These are phyloP conservation scores for Ascochyta koolunga DNA, from an alignment of 2,329 filamentous ascomycete genomes.

Conservation along the genomic window DNA sequence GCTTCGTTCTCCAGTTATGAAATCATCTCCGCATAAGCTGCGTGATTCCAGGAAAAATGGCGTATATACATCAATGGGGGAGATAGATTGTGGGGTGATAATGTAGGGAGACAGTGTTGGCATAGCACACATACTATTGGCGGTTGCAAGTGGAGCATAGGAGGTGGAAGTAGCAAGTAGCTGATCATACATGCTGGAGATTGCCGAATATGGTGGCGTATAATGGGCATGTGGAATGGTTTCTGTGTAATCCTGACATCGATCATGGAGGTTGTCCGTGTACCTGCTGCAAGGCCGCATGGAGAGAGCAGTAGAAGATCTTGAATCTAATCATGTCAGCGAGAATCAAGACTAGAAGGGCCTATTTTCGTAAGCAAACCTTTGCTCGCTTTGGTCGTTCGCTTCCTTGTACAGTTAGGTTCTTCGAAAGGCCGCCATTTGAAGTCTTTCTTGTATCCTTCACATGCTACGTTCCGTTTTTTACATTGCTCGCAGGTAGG, in stretches of 20 bases:
- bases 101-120: conserved; percentile 32
- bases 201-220: conserved; percentile 17
- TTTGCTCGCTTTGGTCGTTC: conserved; percentile 54
- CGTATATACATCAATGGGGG: conserved; percentile 41
- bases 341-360: not conserved
- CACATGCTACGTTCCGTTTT: conserved; percentile 68
- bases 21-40: conserved; percentile 48
- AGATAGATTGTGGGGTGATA: conserved; percentile 32
- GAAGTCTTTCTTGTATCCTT: conserved; percentile 76
- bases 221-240: conserved; percentile 20
- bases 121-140: conserved; percentile 18
- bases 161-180: conserved; percentile 19
- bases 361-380: conserved; percentile 35
- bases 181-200: conserved; percentile 13
- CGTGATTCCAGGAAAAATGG: conserved; percentile 43
- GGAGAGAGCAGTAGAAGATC: conserved; percentile 8
- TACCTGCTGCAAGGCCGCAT: conserved; percentile 8
- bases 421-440: conserved; percentile 77
- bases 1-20: conserved; percentile 30
- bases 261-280: conserved; percentile 2
- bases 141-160: conserved; percentile 16
- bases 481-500: conserved; percentile 71
- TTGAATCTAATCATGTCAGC: conserved; percentile 22
- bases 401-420: conserved; percentile 59
- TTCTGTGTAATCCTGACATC: conserved; percentile 15